Percentiles rank a stretch among this genome's conserved stretches.
Evolutionary conservation across 768 basidiomycete genomes (phyloP).

Genomic region (Tulasnella sp.): DNA sequence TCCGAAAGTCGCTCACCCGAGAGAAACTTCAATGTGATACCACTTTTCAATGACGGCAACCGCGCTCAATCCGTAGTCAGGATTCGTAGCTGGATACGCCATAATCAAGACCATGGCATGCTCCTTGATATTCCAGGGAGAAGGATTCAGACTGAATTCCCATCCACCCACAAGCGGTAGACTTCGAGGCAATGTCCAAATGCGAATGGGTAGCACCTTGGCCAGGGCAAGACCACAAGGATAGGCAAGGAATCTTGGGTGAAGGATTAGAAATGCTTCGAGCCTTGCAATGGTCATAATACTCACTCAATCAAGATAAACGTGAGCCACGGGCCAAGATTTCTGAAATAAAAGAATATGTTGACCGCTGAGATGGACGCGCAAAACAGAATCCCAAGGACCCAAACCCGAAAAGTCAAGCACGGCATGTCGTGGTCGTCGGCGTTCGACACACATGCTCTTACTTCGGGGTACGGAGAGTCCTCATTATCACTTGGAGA

Average conservation of each 20-base stretch:
- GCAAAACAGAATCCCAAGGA: conserved; percentile 48
- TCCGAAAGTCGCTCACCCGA: conserved; percentile 35
- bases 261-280: no score
- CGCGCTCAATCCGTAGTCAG: conserved; percentile 66
- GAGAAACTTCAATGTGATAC: conserved; percentile 53
- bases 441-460: conserved; percentile 91
- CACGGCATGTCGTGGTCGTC: conserved; percentile 98
- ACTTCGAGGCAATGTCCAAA: conserved; percentile 38
- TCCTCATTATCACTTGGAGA: conserved; percentile 82
- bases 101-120: conserved; percentile 89
- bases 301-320: conserved; percentile 62
- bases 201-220: conserved; percentile 69
- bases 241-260: conserved; percentile 57
- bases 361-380: conserved; percentile 46
- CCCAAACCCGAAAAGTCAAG: conserved; percentile 84
- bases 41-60: conserved; percentile 70
- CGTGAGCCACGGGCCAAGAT: conserved; percentile 71
- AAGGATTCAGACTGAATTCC: no score
- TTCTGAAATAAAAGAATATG: conserved; percentile 90
- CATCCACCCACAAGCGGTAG: conserved; percentile 31
- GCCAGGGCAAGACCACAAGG: conserved; percentile 84
- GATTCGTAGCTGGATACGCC: conserved; percentile 47
- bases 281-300: no score
- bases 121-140: conserved; percentile 97
- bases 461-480: conserved; percentile 92